Evolutionary conservation across 805 yeast species (phyloP).

Genomic region (Cyberlindnera bimundalis): DNA sequence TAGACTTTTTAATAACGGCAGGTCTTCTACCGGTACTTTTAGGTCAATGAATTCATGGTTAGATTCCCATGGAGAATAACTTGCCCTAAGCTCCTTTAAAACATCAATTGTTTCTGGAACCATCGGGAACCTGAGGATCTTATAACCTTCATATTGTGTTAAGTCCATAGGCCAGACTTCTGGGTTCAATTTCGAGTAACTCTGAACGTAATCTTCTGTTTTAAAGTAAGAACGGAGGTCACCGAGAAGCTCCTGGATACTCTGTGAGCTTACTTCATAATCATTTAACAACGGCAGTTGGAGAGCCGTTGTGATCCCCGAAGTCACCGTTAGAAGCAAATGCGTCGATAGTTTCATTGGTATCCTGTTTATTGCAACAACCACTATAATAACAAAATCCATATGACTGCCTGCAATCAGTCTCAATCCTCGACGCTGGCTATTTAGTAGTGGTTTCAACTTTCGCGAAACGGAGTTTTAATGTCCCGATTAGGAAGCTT

Average conservation of each 20-base stretch:
- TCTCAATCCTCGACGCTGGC: background rate
- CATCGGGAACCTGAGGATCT: constrained; percentile 19
- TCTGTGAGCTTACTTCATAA: constrained; percentile 4
- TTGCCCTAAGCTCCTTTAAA: constrained; percentile 9
- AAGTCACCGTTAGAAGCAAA: background rate
- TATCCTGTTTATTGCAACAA: background rate
- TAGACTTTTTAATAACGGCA: constrained; percentile 1
- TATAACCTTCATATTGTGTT: constrained; percentile 19
- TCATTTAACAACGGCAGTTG: constrained; percentile 10
- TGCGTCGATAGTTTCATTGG: background rate
- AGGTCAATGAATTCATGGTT: constrained; percentile 46
- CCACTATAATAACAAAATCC: too few species aligned
- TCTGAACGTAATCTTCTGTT: background rate
- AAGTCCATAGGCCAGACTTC: constrained; percentile 22
- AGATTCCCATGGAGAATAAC: constrained; percentile 48
- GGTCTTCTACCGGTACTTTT: constrained; percentile 19
- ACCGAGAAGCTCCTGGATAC: constrained; percentile 4
- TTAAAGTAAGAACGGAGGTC: constrained; percentile 2
- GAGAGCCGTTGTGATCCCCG: background rate
- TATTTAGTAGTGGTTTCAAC: too few species aligned
- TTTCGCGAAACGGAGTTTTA: too few species aligned
- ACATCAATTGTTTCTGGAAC: constrained; percentile 2
- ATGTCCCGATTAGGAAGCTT: background rate
- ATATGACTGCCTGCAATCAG: too few species aligned
- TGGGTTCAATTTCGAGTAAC: constrained; percentile 2